Evolutionary conservation across 495 filamentous ascomycete genomes (phyloP), one percentile per base, ranked within the genome.

Genomic region (Trypethelium eluteriae): DNA sequence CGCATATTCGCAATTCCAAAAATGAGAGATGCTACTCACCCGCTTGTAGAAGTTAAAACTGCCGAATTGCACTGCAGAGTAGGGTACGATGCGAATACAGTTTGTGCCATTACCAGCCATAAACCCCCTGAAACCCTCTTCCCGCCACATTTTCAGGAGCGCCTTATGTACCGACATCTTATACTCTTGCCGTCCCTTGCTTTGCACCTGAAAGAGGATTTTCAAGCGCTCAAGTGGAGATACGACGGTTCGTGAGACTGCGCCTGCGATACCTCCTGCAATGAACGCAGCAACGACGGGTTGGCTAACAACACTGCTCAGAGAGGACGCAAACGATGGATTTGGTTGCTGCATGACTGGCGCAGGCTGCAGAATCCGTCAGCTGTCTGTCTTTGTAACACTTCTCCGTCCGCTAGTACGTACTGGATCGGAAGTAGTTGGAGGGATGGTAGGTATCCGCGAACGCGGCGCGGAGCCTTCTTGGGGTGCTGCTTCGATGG

Each of bases 91-190:
- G 62, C 94, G 89, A 72, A 98, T 92, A 79, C 94, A 98, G 77
- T 98, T 98, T 56, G 92, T 96, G 64, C 94, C 94, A 74, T 98
- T 98, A 38, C 94, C 94, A 69, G 92, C 84, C 92, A 98, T 92
- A 71, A 96, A 93, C 2, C 94, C 94, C 74, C 85, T 86, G 90
- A 91, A 96, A 32, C 94, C 94, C 79, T 98, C 94, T 74, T 98
- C 94, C 71, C 81, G 87, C 83, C 92, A 94, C 87, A 98, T 98
- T 79, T 98, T 98, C 64, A 76, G 82, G 65, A 98, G 82, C 18
- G 90, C 95, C 76, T 95, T 89, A 72, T 87, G 87, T 63, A 97
- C 90, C 35, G 91, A 92, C 70, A 96, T 77, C 74, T 91, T 92
- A 77, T 98, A 98, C 72, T 95, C 93, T 64, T 88, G 86, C 70